Evolutionary conservation across 495 filamentous ascomycete species (phyloP).

Genomic region (Aspergillus panamensis): DNA sequence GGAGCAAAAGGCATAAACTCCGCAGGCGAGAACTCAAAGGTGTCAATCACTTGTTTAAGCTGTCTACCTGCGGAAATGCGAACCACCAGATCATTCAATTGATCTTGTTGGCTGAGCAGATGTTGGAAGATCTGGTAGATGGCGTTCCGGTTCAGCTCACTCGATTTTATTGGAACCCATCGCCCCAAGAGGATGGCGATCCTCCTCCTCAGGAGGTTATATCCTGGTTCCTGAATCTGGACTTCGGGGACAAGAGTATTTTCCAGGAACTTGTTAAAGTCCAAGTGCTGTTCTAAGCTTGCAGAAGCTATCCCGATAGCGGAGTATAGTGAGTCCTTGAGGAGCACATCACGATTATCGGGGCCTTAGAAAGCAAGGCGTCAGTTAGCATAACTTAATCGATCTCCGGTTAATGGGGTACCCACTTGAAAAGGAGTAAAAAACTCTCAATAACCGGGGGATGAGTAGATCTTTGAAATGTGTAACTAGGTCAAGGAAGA

Average conservation of each 20-base stretch:
- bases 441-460: constrained; percentile 72
- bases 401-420: neutral
- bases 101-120: constrained; percentile 72
- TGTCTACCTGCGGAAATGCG: constrained; percentile 86
- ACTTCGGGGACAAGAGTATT: constrained; percentile 73
- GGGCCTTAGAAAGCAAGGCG: constrained; percentile 35
- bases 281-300: constrained; percentile 63
- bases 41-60: constrained; percentile 71
- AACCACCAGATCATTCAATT: constrained; percentile 85
- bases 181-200: constrained; percentile 84
- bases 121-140: constrained; percentile 88
- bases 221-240: constrained; percentile 68
- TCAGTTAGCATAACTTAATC: neutral
- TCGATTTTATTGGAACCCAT: constrained; percentile 76
- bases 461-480: constrained; percentile 78
- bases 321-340: constrained; percentile 91
- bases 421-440: constrained; percentile 66
- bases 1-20: constrained; percentile 71
- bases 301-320: constrained; percentile 83
- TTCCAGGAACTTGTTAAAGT: constrained; percentile 77
- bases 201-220: constrained; percentile 81
- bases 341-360: constrained; percentile 64
- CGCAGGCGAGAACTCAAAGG: constrained; percentile 72
- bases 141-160: constrained; percentile 59
- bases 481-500: constrained; percentile 86